Evolutionary conservation across 1,139 yeast species (phyloP).

Genomic region (Scheffersomyces illinoinensis): DNA sequence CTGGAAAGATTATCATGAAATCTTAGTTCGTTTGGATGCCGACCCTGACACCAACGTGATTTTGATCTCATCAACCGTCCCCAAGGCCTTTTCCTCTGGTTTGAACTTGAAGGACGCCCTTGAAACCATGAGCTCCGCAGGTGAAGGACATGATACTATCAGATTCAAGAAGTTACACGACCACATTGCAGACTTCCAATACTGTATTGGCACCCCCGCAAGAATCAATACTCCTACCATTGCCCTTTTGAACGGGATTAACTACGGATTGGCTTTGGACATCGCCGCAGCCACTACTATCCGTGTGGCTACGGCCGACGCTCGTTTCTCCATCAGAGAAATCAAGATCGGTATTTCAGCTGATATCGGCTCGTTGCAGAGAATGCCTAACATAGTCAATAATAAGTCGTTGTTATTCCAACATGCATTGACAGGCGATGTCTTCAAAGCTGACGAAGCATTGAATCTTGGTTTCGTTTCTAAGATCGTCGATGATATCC

Average conservation of each 20-base stretch:
- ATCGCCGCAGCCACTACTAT: conserved; percentile 60
- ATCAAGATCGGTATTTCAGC: conserved; percentile 76
- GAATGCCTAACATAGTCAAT: conserved; percentile 57
- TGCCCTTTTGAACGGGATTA: conserved; percentile 46
- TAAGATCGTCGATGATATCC: conserved; percentile 44
- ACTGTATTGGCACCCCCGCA: conserved; percentile 49
- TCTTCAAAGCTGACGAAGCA: conserved; percentile 60
- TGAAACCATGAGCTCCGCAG: conserved; percentile 9
- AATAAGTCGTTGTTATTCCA: conserved; percentile 64
- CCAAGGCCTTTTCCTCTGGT: conserved; percentile 65
- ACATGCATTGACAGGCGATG: conserved; percentile 62
- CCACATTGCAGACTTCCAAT: conserved; percentile 60
- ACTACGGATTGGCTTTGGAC: conserved; percentile 69
- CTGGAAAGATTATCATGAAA: conserved; percentile 57
- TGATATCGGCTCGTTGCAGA: conserved; percentile 76
- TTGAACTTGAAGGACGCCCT: conserved; percentile 54
- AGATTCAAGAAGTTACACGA: conserved; percentile 29
- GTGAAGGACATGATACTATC: conserved; percentile 16
- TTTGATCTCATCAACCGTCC: conserved; percentile 55
- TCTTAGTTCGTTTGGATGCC: conserved; percentile 49
- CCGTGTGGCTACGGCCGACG: conserved; percentile 57
- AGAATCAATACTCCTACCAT: conserved; percentile 52
- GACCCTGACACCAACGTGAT: conserved; percentile 53
- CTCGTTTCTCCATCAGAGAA: conserved; percentile 63
- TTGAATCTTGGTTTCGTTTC: conserved; percentile 55